These are phyloP conservation scores for Cruciata laevipes DNA, from an alignment of 257 asterid species.

Conservation along the genomic window DNA sequence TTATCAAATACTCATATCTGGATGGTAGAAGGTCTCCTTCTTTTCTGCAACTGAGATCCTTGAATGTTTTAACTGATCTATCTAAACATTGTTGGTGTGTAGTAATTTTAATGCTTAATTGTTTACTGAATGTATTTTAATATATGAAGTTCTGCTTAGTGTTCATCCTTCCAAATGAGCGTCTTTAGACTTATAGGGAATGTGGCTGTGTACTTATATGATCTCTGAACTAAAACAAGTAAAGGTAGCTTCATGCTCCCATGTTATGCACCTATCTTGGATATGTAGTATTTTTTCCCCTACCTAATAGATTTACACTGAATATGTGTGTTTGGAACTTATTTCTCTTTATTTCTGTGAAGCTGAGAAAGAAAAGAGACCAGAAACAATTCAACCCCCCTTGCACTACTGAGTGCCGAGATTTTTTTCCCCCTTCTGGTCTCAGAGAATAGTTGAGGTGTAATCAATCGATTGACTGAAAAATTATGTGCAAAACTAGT, in stretches of 20 bases:
- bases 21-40: not conserved
- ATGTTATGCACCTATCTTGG: slow-evolving; percentile 14
- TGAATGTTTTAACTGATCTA: not conserved
- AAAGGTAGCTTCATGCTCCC: slow-evolving; percentile 81
- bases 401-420: too few relatives aligned
- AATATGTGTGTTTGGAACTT: not conserved
- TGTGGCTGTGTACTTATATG: slow-evolving; percentile 81
- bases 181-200: slow-evolving; percentile 90
- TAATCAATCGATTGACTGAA: too few relatives aligned
- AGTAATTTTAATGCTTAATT: not conserved
- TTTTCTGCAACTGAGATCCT: not conserved
- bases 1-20: not conserved
- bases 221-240: slow-evolving; percentile 86
- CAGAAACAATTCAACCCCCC: not conserved
- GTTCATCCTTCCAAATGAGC: slow-evolving; percentile 75
- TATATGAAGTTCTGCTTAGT: slow-evolving; percentile 15
- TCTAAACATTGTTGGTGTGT: too few relatives aligned
- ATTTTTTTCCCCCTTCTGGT: not conserved
- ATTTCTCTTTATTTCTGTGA: not conserved
- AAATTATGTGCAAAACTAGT: too few relatives aligned
- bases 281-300: not conserved
- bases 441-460: too few relatives aligned
- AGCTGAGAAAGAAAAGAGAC: not conserved
- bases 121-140: not conserved
- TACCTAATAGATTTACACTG: not conserved